A percentile compares a stretch with the other conserved stretches of the same genome.
Evolutionary conservation across 305 asterid species (phyloP).

Genomic region (Solanum hybrid): DNA sequence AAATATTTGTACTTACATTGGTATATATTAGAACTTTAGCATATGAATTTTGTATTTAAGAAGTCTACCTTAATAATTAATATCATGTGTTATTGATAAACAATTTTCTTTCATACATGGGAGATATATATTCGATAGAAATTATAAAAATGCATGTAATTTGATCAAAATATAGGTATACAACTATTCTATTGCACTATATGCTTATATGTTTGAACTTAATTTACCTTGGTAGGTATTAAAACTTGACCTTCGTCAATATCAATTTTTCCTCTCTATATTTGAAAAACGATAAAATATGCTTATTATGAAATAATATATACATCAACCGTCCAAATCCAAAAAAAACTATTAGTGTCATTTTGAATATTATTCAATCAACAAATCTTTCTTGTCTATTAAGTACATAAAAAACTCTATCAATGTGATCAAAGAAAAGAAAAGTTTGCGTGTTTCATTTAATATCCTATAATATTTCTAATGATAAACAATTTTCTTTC

Average conservation of each 20-base stretch:
- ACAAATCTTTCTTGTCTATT: not conserved
- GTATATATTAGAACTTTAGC: not conserved
- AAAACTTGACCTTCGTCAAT: not conserved
- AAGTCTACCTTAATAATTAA: not conserved
- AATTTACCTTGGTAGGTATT: not conserved
- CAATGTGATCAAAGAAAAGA: not conserved
- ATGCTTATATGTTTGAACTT: not conserved
- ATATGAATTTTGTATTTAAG: not conserved
- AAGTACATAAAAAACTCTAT: not conserved
- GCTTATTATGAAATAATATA: not conserved
- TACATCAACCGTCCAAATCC: not conserved
- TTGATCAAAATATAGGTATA: not conserved
- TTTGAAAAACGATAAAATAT: no score
- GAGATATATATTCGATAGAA: not conserved
- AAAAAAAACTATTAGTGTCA: not conserved
- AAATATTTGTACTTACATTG: not conserved
- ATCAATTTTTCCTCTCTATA: not conserved
- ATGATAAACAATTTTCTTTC: not conserved
- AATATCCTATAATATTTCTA: not conserved
- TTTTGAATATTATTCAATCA: not conserved
- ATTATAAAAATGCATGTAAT: not conserved
- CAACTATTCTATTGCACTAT: not conserved
- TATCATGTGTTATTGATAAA: not conserved
- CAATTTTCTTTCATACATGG: not conserved
- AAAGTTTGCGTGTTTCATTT: not conserved